A percentile compares a stretch with the other conserved stretches of the same genome.
Evolutionary conservation across 441 rosid species (phyloP).

Genomic region (Eruca vesicaria): DNA sequence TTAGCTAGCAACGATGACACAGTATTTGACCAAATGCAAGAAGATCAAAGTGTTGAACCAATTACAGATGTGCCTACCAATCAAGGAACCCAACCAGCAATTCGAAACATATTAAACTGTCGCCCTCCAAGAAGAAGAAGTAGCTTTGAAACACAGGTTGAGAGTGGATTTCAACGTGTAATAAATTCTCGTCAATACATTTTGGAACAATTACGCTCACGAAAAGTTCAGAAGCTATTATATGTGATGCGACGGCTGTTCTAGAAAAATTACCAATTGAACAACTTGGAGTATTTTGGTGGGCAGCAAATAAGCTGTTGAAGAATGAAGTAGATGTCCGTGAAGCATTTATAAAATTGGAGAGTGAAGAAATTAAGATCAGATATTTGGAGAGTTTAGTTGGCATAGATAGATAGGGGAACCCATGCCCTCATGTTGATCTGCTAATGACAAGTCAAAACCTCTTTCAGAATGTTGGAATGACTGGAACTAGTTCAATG

Average conservation of each 20-base stretch:
- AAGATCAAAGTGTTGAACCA: neutral
- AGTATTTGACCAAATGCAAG: neutral
- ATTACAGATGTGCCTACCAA: neutral
- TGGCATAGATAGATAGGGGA: neutral
- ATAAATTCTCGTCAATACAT: neutral
- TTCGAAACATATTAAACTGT: neutral
- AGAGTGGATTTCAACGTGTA: neutral
- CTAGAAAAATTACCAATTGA: neutral
- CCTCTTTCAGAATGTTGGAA: neutral
- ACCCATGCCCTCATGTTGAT: neutral
- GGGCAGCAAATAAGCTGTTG: neutral
- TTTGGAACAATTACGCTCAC: neutral
- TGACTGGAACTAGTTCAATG: neutral
- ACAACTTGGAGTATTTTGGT: neutral
- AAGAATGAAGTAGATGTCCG: neutral
- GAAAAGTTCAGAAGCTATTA: neutral
- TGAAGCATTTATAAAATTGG: neutral
- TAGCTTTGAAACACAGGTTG: neutral
- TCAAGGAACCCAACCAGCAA: neutral
- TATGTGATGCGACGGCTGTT: neutral
- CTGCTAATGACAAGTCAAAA: neutral
- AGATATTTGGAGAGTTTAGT: neutral
- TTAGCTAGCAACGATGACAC: neutral
- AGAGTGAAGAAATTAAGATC: neutral
- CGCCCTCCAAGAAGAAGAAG: neutral